Base-by-base conservation (phyloP, 1,139 yeast genomes). In the Magnusiomyces clavatus region DNA sequence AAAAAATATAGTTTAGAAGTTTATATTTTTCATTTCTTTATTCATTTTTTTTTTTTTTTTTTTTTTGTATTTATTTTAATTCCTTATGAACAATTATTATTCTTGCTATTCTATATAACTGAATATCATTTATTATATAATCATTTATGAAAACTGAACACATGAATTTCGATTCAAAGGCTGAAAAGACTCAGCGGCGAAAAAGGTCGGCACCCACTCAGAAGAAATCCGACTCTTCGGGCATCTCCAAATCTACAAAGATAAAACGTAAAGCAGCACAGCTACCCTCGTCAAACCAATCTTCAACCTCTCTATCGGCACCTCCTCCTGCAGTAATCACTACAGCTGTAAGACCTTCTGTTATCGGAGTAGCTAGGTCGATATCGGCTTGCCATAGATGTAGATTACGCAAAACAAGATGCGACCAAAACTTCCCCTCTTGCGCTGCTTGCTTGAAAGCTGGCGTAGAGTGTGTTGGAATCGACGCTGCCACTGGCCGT, bases 301-400 rank as follows among this genome's bases (percentile, higher is more conserved):
- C 37, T 10, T 8, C 47, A 11, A 19, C 48, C 13, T 35, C 48
- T 17, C 13, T 41, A 6, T 38, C 41, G 19, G 19, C 31, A 24
- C 44, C 44, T 13, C 20, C 20, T 35, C 6, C 48, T 12, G 20
- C 48, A 13, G 16, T 40, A 8, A 34, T 29, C 6, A 24, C 41
- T n/a, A 19, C 40, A 12, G 31, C 48, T 2, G 39, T 37, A 20
- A 41, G 43, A 6, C 48, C 51, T 14, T 36, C 51, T 13, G 49
- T 54, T 3, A 56, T 55, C 35, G 59, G 58, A 11, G 62, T 62
- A 3, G 51, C 63, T 6, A 54, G 66, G 45, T 54, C 66, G 17
- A 82, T 85, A 19, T 78, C 88, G 0, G 95, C 96, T 1, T 89
- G 97, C 63, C 85, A 82, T 60, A 72, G 96, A 51, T 89, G 97